These are phyloP conservation scores for Skeletonema costatum DNA, from an alignment of 108 stramenopile genomes.

Conservation along the genomic window DNA sequence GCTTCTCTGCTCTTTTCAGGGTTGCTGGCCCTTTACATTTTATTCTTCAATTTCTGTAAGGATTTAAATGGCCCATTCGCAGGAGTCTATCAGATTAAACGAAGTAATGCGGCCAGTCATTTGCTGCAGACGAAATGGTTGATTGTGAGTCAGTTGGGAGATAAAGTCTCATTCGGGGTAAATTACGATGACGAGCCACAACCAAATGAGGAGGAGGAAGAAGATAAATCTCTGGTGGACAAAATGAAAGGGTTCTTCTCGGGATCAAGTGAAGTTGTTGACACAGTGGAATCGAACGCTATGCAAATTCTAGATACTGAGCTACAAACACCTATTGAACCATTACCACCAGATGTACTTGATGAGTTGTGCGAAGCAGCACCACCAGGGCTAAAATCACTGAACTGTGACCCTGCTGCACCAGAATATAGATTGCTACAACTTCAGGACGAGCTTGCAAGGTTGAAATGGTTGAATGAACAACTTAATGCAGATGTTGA, in stretches of 20 bases:
- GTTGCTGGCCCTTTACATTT: conserved; percentile 53
- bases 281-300: background rate
- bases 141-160: conserved; percentile 53
- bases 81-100: conserved; percentile 74
- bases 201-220: background rate
- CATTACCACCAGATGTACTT: background rate
- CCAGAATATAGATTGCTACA: background rate
- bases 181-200: conserved; percentile 7
- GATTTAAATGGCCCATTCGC: conserved; percentile 68
- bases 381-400: background rate
- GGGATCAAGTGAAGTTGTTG: background rate
- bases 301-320: conserved; percentile 1
- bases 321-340: background rate
- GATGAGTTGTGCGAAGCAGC: background rate
- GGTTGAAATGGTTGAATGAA: background rate
- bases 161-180: conserved; percentile 12
- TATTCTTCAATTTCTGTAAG: conserved; percentile 72
- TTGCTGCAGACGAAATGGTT: conserved; percentile 70
- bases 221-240: background rate
- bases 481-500: background rate
- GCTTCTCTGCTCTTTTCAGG: conserved; percentile 58
- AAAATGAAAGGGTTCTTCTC: conserved; percentile 5
- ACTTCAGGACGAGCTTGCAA: background rate
- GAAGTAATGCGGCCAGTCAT: conserved; percentile 55
- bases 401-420: background rate